phyloP scores from a whole-genome alignment of 345 rosid species.

The Hirschfeldia incana region DNA sequence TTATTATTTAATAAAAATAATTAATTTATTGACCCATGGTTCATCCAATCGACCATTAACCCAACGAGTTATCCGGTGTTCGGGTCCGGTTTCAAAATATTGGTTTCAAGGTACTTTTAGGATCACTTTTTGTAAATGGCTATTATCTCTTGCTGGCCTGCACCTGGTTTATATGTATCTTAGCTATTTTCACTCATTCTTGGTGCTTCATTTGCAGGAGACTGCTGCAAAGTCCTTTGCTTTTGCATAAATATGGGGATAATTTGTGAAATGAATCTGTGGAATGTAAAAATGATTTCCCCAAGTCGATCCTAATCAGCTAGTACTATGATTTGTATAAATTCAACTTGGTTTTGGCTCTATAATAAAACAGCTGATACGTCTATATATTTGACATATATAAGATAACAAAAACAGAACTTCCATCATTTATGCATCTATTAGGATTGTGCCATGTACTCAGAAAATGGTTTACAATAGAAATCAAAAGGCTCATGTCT shows the following conservation, averaged over 20 bases:
- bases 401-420: too few species aligned
- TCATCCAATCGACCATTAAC: too few species aligned
- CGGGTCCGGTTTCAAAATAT: too few species aligned
- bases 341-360: too few species aligned
- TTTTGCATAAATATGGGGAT: not conserved
- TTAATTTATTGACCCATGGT: too few species aligned
- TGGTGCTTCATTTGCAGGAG: constrained; percentile 45
- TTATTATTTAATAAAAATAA: too few species aligned
- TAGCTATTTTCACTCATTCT: constrained; percentile 14
- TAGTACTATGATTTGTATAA: too few species aligned
- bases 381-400: too few species aligned
- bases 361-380: too few species aligned
- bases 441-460: constrained; percentile 3
- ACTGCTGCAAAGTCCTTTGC: constrained; percentile 2
- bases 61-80: too few species aligned
- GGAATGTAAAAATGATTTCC: not conserved
- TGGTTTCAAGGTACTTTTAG: too few species aligned
- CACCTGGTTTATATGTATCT: too few species aligned
- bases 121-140: not conserved
- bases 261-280: not conserved
- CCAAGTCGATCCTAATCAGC: not conserved
- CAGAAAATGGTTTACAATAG: constrained; percentile 27
- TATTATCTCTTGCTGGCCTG: not conserved
- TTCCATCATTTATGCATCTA: constrained; percentile 28
- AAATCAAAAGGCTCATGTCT: constrained; percentile 22